Conservation (phyloP, 495 filamentous ascomycete genomes). For the Aspergillus funiculosus region DNA sequence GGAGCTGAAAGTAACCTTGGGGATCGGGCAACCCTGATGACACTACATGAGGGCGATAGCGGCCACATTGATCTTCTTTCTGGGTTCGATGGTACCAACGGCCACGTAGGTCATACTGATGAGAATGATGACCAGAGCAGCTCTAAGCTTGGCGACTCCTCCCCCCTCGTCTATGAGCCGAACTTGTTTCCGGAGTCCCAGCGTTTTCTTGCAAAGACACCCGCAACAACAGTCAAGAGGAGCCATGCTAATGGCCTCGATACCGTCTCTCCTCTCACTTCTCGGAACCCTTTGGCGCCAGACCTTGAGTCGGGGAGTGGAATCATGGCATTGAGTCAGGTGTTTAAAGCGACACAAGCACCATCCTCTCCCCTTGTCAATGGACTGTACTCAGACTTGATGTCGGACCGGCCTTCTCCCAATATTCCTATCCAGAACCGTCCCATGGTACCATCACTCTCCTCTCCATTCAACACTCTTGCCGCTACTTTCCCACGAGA, state of each 20-base stretch:
- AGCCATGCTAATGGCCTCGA: constrained; percentile 24
- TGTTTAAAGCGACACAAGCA: constrained; percentile 49
- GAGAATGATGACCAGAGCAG: constrained; percentile 37
- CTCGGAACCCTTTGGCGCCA: constrained; percentile 42
- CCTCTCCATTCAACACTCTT: constrained; percentile 37
- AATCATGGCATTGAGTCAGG: constrained; percentile 45
- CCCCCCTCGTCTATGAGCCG: constrained; percentile 34
- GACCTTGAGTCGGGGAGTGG: constrained; percentile 39
- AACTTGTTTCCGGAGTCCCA: constrained; percentile 47
- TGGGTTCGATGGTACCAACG: constrained; percentile 30
- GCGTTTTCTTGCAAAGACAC: constrained; percentile 42
- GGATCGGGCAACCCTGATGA: constrained; percentile 35
- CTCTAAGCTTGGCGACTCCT: constrained; percentile 34
- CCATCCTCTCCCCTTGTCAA: constrained; percentile 47
- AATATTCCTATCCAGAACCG: constrained; percentile 42
- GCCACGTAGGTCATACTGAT: constrained; percentile 24
- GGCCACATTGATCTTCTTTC: constrained; percentile 47
- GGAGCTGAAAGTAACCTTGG: constrained; percentile 17
- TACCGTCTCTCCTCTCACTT: constrained; percentile 36
- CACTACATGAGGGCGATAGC: constrained; percentile 41
- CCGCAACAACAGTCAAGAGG: constrained; percentile 35
- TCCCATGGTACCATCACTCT: constrained; percentile 32
- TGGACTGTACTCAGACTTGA: constrained; percentile 31
- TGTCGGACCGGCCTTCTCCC: constrained; percentile 50
- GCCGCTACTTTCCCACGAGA: constrained; percentile 33